phyloP scores from a whole-genome alignment of 1,284 basidiomycete species.

The Irpex sp. region DNA sequence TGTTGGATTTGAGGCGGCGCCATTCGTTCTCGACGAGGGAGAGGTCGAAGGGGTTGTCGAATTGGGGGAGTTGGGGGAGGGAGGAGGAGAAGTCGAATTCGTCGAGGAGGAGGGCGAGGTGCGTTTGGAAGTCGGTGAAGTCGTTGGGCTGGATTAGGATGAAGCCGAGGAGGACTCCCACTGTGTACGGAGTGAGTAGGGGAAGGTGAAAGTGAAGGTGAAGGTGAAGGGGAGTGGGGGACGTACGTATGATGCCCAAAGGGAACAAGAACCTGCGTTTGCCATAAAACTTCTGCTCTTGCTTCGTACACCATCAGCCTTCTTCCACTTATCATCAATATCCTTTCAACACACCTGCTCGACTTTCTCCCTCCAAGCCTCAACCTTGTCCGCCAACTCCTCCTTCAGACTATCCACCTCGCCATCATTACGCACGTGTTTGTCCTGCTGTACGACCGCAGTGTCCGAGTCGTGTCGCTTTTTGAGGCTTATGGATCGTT shows the following conservation, averaged over 20 bases:
- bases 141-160: conserved; percentile 58
- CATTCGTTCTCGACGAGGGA: conserved; percentile 67
- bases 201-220: too few species aligned
- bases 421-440: conserved; percentile 1
- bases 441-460: conserved; percentile 1
- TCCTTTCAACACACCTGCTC: conserved; percentile 4
- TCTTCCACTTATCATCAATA: not conserved
- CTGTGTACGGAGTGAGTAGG: conserved; percentile 30
- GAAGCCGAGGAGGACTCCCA: conserved; percentile 61
- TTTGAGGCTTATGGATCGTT: not conserved
- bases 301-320: not conserved
- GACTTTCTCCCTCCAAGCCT: conserved; percentile 10
- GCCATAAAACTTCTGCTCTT: conserved; percentile 26
- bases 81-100: conserved; percentile 44
- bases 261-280: conserved; percentile 43
- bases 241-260: conserved; percentile 42
- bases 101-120: conserved; percentile 36
- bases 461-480: conserved; percentile 12
- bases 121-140: conserved; percentile 44
- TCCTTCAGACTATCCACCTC: conserved; percentile 11
- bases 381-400: conserved; percentile 12
- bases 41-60: conserved; percentile 54
- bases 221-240: conserved; percentile 9
- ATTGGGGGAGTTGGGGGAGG: conserved; percentile 54
- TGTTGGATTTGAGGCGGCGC: conserved; percentile 56